Evolutionary conservation across 805 yeast genomes (phyloP).

Genomic region (Tetrapisispora taiwanensis): DNA sequence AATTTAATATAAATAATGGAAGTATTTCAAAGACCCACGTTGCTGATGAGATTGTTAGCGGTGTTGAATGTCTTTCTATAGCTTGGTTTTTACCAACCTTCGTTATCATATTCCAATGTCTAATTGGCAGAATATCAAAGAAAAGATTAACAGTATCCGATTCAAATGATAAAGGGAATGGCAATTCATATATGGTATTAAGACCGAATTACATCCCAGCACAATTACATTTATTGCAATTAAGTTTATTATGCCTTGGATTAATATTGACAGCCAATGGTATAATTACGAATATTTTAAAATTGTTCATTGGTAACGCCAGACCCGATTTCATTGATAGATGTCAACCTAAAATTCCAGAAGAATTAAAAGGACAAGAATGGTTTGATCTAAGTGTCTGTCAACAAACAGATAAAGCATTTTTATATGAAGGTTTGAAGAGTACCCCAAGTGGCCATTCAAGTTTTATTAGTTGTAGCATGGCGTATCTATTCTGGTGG

Average conservation of each 20-base stretch:
- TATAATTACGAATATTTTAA: slow-evolving; percentile 20
- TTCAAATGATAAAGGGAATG: neutral
- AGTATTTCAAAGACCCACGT: slow-evolving; percentile 14
- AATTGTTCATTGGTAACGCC: slow-evolving; percentile 18
- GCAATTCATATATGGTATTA: slow-evolving; percentile 5
- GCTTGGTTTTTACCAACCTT: slow-evolving; percentile 7
- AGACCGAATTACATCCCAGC: slow-evolving; percentile 15
- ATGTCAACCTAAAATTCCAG: slow-evolving; percentile 15
- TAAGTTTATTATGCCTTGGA: slow-evolving; percentile 14
- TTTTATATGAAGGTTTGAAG: slow-evolving; percentile 23
- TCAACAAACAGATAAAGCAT: slow-evolving; percentile 11
- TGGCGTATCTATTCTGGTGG: slow-evolving; percentile 20
- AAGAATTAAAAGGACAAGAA: neutral
- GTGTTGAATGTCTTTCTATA: slow-evolving; percentile 14
- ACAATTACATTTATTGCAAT: slow-evolving; percentile 17
- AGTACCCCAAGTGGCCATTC: slow-evolving; percentile 28
- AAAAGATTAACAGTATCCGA: neutral
- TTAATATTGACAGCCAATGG: slow-evolving; percentile 17
- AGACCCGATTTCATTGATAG: slow-evolving; percentile 26
- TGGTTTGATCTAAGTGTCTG: slow-evolving; percentile 13
- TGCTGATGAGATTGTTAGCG: slow-evolving; percentile 16
- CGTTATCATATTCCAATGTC: slow-evolving; percentile 12
- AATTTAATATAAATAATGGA: slow-evolving; percentile 10
- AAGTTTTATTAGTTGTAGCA: slow-evolving; percentile 16
- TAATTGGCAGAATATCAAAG: slow-evolving; percentile 6